Evolutionary conservation across 805 yeast genomes (phyloP), one percentile per base, ranked within the genome.

Genomic region (Starmerella bombi): DNA sequence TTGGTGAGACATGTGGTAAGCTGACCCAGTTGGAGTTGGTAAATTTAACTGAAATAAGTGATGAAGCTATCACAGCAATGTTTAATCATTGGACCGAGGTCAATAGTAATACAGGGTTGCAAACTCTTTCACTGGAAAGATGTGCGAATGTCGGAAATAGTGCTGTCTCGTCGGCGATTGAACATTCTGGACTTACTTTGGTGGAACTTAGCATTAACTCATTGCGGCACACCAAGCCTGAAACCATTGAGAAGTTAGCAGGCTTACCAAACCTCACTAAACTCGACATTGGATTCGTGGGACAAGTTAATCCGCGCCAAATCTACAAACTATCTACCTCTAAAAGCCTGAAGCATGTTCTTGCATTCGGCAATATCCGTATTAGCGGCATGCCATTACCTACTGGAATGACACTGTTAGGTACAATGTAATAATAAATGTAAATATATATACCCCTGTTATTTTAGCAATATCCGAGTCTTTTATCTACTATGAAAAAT

Each of bases 201-300:
- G 77, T 77, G 20, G 78, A 77, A 37, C 59, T 91, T 21, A 75
- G 72, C 47, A 46, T 91, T 44, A 88, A 88, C 55, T 81, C 94
- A 0, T 55, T 84, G n/a, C 69, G 73, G 45, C 61, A 61, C 8
- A 50, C 88, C 1, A 64, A 80, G 0, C 61, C 66, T 14, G 62
- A 64, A 4, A 37, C 58, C 12, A 38, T 59, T 23, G 50, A 48
- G 18, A 31, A 42, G 14, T 38, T 61, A 12, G 51, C 44, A 16
- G 44, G 56, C 12, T 64, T 75, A 33, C 81, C 85, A 1, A 67
- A 76, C 22, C 60, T 88, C 32, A 74, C 83, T 0, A 69, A 73
- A 25, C 51, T 82, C 15, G 91, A 88, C 57, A 55, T 76, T 12
- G 93, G 96, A 0, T 88, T 88, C 59, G 81, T 84, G 3, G 65